A percentile compares a stretch with the other conserved stretches of the same genome.
These are phyloP conservation scores for Mallotus repandus DNA, from an alignment of 441 rosid species.

Conservation along the genomic window DNA sequence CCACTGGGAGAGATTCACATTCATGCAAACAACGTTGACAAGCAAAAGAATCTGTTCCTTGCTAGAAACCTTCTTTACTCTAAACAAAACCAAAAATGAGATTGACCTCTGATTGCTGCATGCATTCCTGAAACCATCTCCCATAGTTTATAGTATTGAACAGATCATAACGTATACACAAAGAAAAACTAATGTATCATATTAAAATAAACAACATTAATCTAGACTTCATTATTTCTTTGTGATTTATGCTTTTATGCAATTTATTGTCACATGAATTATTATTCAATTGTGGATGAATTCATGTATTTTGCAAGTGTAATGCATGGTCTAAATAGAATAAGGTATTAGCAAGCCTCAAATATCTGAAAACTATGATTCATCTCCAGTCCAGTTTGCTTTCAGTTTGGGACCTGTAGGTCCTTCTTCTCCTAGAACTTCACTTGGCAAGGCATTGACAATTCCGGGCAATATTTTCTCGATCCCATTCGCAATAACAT, in stretches of 20 bases:
- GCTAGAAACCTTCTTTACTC: slow-evolving; percentile 1
- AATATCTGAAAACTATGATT: too few relatives aligned
- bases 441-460: slow-evolving; percentile 50
- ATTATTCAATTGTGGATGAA: too few relatives aligned
- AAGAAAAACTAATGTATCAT: background rate
- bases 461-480: slow-evolving; percentile 52
- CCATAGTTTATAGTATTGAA: too few relatives aligned
- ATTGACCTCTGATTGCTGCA: background rate
- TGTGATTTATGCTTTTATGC: background rate
- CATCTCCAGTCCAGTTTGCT: slow-evolving; percentile 65
- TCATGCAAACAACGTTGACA: background rate
- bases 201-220: background rate
- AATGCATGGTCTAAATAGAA: too few relatives aligned
- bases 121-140: background rate
- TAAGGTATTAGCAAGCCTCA: too few relatives aligned
- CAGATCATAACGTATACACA: too few relatives aligned
- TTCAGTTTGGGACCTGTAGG: slow-evolving; percentile 88
- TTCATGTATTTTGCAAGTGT: background rate
- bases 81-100: background rate
- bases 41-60: background rate
- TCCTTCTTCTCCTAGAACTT: slow-evolving; percentile 79
- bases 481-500: slow-evolving; percentile 45
- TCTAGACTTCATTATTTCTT: background rate
- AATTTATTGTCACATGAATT: too few relatives aligned
- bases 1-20: background rate